Percentiles rank a stretch among this genome's conserved stretches.
Conservation (phyloP, 768 basidiomycete genomes). For the Tricholoma saponaceum region DNA sequence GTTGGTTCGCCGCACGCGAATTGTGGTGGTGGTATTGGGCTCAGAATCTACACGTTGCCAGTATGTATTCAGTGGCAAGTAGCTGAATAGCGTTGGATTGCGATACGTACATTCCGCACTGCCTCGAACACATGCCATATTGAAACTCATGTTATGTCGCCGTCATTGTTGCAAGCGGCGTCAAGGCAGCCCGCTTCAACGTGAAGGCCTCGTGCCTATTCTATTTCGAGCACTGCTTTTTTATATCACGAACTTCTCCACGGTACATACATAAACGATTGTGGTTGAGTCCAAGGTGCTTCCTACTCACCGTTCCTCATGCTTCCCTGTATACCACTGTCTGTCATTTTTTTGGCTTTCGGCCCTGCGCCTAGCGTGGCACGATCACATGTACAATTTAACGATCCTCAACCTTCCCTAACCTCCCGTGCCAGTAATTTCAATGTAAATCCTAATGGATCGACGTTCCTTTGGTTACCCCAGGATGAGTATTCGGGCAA, state of each 20-base stretch:
- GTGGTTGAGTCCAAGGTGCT: not conserved
- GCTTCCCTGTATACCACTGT: constrained; percentile 2
- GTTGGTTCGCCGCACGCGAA: no score
- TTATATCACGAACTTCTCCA: not conserved
- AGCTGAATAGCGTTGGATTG: no score
- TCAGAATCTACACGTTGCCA: no score
- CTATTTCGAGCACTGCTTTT: not conserved
- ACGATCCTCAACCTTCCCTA: not conserved
- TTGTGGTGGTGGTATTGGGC: no score
- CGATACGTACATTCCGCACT: not conserved
- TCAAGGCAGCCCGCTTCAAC: not conserved
- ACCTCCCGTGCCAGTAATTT: constrained; percentile 17
- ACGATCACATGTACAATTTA: not conserved
- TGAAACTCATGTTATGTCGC: not conserved
- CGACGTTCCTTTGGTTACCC: constrained; percentile 60
- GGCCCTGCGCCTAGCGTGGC: not conserved
- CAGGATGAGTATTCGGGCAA: constrained; percentile 64
- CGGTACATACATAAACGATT: not conserved
- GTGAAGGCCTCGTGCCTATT: not conserved
- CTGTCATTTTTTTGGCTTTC: constrained; percentile 4
- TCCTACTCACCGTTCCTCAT: constrained; percentile 1
- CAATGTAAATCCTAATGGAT: constrained; percentile 41
- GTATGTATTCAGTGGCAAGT: no score
- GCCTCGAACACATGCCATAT: not conserved
- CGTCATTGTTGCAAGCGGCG: not conserved